phyloP scores from a whole-genome alignment of 192 early-diverging fungal species.

The Rhizophlyctis rosea region DNA sequence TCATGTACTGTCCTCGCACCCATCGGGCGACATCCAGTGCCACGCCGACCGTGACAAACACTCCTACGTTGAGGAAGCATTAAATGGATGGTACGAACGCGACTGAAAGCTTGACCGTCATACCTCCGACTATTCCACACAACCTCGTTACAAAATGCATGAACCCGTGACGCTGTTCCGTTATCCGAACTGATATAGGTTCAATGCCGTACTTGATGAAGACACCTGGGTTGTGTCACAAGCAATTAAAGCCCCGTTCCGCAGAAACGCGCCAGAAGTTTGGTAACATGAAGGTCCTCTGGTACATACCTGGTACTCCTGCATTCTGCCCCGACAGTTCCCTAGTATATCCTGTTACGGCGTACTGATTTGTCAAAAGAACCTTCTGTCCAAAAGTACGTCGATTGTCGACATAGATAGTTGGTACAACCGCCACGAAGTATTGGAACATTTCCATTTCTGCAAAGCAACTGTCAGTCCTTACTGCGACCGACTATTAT shows the following conservation, averaged over 20 bases:
- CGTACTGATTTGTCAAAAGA: conserved; percentile 90
- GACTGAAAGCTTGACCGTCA: not conserved
- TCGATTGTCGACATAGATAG: conserved; percentile 65
- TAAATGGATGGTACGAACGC: not conserved
- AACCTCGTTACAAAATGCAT: conserved; percentile 72
- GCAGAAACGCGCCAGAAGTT: not conserved
- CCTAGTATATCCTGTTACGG: conserved; percentile 75
- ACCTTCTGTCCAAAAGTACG: conserved; percentile 40
- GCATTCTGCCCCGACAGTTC: conserved; percentile 22
- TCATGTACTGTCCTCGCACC: no score
- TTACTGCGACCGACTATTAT: not conserved
- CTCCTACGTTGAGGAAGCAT: conserved; percentile 13
- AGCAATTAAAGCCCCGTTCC: conserved; percentile 3
- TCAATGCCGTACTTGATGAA: conserved; percentile 94
- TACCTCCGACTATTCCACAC: conserved; percentile 84
- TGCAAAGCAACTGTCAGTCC: conserved; percentile 14
- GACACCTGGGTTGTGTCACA: conserved; percentile 59
- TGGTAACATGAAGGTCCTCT: conserved; percentile 1
- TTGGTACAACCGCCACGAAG: conserved; percentile 84
- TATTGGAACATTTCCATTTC: conserved; percentile 81
- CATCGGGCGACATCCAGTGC: conserved; percentile 28
- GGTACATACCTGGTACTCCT: conserved; percentile 43
- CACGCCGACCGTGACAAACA: conserved; percentile 67
- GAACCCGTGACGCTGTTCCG: conserved; percentile 61
- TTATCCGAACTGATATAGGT: conserved; percentile 77